A percentile compares a stretch with the other conserved stretches of the same genome.
These are phyloP conservation scores for Rutstroemia sp. DNA, from an alignment of 2,329 filamentous ascomycete genomes.

Conservation along the genomic window DNA sequence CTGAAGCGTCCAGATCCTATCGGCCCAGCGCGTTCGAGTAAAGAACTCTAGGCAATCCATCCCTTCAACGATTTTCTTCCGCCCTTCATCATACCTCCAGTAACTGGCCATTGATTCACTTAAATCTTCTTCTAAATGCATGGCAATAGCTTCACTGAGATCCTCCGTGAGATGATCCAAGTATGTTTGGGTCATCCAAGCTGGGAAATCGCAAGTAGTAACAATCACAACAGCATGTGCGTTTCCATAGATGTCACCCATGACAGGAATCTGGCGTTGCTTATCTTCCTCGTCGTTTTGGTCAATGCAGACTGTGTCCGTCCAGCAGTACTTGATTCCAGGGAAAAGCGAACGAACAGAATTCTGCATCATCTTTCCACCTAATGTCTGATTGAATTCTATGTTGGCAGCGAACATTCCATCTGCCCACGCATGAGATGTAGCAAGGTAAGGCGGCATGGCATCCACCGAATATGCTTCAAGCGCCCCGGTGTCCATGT, in stretches of 20 bases:
- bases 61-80: conserved; percentile 4
- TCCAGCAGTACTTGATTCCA: conserved; percentile 7
- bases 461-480: not conserved
- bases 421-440: conserved; percentile 6
- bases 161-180: conserved; percentile 1
- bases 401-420: conserved; percentile 3
- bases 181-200: not conserved
- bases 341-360: conserved; percentile 4
- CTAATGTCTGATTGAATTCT: not conserved
- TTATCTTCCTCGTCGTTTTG: conserved; percentile 12
- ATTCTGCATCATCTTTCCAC: conserved; percentile 3
- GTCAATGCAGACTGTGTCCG: conserved; percentile 15
- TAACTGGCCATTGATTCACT: not conserved
- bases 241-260: conserved; percentile 12
- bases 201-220: conserved; percentile 4
- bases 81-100: not conserved
- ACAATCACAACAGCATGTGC: conserved; percentile 3
- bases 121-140: not conserved
- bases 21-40: conserved; percentile 2
- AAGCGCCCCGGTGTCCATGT: conserved; percentile 1
- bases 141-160: conserved; percentile 1
- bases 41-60: conserved; percentile 8
- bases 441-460: conserved; percentile 9
- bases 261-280: conserved; percentile 10
- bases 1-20: conserved; percentile 9